phyloP scores from a whole-genome alignment of 1,139 yeast species.

The Saccharomyces pastorianus region DNA sequence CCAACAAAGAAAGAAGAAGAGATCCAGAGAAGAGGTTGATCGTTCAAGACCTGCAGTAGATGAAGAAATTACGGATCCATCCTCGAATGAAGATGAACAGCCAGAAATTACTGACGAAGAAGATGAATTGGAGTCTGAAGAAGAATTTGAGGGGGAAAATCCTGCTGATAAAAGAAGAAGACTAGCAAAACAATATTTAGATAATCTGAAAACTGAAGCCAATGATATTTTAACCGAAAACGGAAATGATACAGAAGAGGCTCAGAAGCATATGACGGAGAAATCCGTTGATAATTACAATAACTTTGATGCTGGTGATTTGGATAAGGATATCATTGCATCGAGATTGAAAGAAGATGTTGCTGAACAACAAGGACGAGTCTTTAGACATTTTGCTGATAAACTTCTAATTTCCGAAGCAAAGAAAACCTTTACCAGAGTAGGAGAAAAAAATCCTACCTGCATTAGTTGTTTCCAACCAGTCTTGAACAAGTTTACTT shows the following conservation, averaged over 20 bases:
- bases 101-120: slow-evolving; percentile 28
- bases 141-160: slow-evolving; percentile 63
- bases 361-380: slow-evolving; percentile 78
- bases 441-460: slow-evolving; percentile 53
- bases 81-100: slow-evolving; percentile 30
- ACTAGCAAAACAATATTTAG: slow-evolving; percentile 85
- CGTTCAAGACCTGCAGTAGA: slow-evolving; percentile 13
- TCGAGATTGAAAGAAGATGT: slow-evolving; percentile 79
- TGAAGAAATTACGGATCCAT: slow-evolving; percentile 31
- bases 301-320: slow-evolving; percentile 84
- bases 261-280: neutral
- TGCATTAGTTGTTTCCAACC: slow-evolving; percentile 32
- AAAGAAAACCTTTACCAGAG: slow-evolving; percentile 41
- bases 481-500: slow-evolving; percentile 27
- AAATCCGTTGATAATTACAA: slow-evolving; percentile 35
- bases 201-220: slow-evolving; percentile 57
- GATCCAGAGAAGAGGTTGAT: slow-evolving; percentile 18
- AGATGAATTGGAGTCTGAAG: slow-evolving; percentile 52
- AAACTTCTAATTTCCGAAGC: slow-evolving; percentile 42
- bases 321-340: slow-evolving; percentile 79
- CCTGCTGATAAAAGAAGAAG: slow-evolving; percentile 93
- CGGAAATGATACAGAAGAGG: slow-evolving; percentile 9
- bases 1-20: slow-evolving; percentile 16
- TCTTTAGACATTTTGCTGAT: slow-evolving; percentile 60
- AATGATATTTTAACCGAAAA: slow-evolving; percentile 32